Percentiles rank a stretch among this genome's conserved stretches.
These are phyloP conservation scores for Fusarium denticulatum DNA, from an alignment of 2,329 filamentous ascomycete species.

Conservation along the genomic window DNA sequence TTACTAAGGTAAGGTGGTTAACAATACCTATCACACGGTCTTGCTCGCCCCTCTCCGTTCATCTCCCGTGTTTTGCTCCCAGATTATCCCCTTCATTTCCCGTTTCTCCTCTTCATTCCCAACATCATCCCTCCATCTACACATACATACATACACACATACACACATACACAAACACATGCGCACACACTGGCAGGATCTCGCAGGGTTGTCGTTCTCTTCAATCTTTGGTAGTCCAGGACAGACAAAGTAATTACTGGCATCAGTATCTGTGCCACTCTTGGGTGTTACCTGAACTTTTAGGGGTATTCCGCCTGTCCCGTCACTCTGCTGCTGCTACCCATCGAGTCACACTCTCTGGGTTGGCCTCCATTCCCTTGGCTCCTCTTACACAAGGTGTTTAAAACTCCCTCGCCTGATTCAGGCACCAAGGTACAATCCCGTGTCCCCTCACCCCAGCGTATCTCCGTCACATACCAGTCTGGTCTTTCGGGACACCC, in stretches of 20 bases:
- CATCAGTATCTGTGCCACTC: not conserved
- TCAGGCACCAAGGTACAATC: slow-evolving; percentile 31
- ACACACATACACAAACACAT: slow-evolving; percentile 2
- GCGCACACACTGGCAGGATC: slow-evolving; percentile 16
- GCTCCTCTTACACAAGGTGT: slow-evolving; percentile 26
- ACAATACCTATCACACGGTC: not conserved
- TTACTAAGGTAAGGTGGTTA: not conserved
- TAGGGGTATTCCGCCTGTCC: slow-evolving; percentile 21
- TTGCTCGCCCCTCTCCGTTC: not conserved
- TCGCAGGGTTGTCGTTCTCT: slow-evolving; percentile 7
- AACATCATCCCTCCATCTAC: slow-evolving; percentile 24
- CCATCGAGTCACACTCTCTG: slow-evolving; percentile 14
- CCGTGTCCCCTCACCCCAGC: slow-evolving; percentile 23
- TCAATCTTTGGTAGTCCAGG: slow-evolving; percentile 2
- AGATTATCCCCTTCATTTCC: slow-evolving; percentile 26
- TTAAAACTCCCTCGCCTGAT: slow-evolving; percentile 29
- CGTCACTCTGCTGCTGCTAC: slow-evolving; percentile 9
- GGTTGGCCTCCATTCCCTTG: slow-evolving; percentile 8
- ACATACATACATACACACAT: not conserved
- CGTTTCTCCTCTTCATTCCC: slow-evolving; percentile 31
- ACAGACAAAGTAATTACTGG: not conserved
- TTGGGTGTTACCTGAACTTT: slow-evolving; percentile 2
- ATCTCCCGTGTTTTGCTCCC: slow-evolving; percentile 4
- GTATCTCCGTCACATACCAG: slow-evolving; percentile 34
- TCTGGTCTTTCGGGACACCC: slow-evolving; percentile 25